Evolutionary conservation across 768 basidiomycete genomes (phyloP), one percentile per base, ranked within the genome.

Genomic region (Pulveroboletus ravenelii): DNA sequence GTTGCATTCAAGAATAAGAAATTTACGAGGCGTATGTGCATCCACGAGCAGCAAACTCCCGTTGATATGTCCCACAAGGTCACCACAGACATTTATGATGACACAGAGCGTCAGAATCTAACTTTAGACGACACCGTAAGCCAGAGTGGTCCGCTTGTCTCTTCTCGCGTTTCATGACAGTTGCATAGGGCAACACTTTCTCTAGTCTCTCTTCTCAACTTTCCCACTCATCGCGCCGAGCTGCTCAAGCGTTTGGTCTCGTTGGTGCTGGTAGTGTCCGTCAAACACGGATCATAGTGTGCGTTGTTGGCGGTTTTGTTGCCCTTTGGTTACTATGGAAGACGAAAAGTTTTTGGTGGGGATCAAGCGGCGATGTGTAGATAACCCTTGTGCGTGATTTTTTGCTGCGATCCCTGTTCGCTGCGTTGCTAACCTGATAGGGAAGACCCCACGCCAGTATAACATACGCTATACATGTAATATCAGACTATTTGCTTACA

Each of bases 11-110:
- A 93, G 93, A 65, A 80, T 92, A 42, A 79, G 89, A 37, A 86
- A 85, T 15, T 64, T 93, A 41, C 82, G 89, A 32, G 43, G 43
- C 13, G 90, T 92, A 64, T 57, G 80, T 55, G 27, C 47, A 8
- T 0, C 14, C 6, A 15, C 29, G 47, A 34, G 32, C 47, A 39
- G 7, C n/a, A 34, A 31, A 12, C 30, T 47, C 25, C 15, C 6
- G 34, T 34, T 50, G 40, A 54, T 40, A 29, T 29, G 6, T 30
- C 10, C 29, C 27, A 30, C 35, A 17, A 93, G 89, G 77, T 93
- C n/a, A 93, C 90, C 12, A 87, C 81, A 3, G 90, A 93, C 70
- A 91, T 93, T 35, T 77, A 93, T 63, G 79, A 82, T 53, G 91
- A 93, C 60, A 85, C 85, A 1, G 90, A 93, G 68, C 73, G 84